Conservation (phyloP, 768 basidiomycete genomes). For the Pilatotrama ljubarskyi region DNA sequence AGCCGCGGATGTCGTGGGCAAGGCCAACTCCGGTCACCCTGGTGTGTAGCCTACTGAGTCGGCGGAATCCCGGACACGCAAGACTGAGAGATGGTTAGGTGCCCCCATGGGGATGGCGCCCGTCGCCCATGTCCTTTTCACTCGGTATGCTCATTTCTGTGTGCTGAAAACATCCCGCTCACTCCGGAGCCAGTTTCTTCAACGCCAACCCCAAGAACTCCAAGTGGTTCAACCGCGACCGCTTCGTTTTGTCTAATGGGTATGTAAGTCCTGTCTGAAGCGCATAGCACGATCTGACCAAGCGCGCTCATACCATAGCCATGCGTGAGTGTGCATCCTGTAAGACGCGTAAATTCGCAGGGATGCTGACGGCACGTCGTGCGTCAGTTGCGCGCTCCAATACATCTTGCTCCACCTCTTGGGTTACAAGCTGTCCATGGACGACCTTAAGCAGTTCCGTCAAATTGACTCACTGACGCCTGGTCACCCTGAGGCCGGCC, state of each 20-base stretch:
- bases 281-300: constrained; percentile 5
- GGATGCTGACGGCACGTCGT: not conserved
- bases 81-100: constrained; percentile 44
- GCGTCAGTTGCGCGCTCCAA: constrained; percentile 82
- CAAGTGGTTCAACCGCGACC: constrained; percentile 95
- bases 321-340: constrained; percentile 59
- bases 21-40: constrained; percentile 94
- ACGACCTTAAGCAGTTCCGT: constrained; percentile 92
- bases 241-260: constrained; percentile 96
- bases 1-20: constrained; percentile 73
- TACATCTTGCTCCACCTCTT: constrained; percentile 90
- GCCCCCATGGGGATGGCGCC: constrained; percentile 96
- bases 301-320: constrained; percentile 43
- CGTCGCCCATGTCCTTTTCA: constrained; percentile 76
- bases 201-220: constrained; percentile 87
- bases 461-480: constrained; percentile 89
- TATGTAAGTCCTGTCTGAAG: constrained; percentile 39
- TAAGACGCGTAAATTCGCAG: not conserved
- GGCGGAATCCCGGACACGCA: constrained; percentile 3
- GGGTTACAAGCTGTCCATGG: constrained; percentile 89
- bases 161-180: constrained; percentile 16
- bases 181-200: constrained; percentile 60
- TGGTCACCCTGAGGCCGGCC: constrained; percentile 83
- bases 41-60: constrained; percentile 43
- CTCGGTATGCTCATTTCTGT: constrained; percentile 48